Base-by-base conservation (phyloP, 306 rosid species). In the Boehmeria nivea region DNA sequence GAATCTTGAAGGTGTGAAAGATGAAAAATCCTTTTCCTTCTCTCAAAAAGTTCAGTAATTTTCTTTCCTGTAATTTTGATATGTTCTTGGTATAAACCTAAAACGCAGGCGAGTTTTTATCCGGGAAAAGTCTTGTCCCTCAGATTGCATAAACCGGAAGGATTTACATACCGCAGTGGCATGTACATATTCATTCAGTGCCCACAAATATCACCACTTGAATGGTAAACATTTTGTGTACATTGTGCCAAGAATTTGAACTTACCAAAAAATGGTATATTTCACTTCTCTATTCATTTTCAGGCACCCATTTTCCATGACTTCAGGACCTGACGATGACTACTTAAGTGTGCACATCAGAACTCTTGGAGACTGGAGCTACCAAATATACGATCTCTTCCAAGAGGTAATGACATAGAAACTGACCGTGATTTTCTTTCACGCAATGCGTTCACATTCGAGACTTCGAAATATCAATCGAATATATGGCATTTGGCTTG, bases 271-370 rank as follows among this genome's bases (percentile, higher is more conserved):
- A 40, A 40, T 6, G 44, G 8, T 6, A 15, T 3, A 15, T 13
- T 2, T 40, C 54, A 51, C 47, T 36, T 59, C 49, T 50, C 44
- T 63, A 46, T 68, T 60, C 43, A 60, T 40, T 79, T 62, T 59
- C 83, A 86, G 97, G 95, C 97, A 89, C 43, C 95, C 97, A n/a
- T 89, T 78, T 74, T 86, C 97, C 64, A 67, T 89, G 65, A 89
- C 94, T 73, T 89, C 97, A 43, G 89, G 87, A 46, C 94, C 94
- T 56, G 79, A 79, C 73, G 95, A 89, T 63, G 80, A 78, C 18
- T 74, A 76, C 77, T 83, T 89, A 21, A 89, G 87, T 33, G 89
- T 85, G 60, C 97, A 89, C 67, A 86, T 89, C 37, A 71, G 94
- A 81, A 79, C 86, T 56, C 76, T 76, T 14, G 95, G 97, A 52